Conservation (phyloP, 1,284 basidiomycete species). For the Ceratobasidium sp. region DNA sequence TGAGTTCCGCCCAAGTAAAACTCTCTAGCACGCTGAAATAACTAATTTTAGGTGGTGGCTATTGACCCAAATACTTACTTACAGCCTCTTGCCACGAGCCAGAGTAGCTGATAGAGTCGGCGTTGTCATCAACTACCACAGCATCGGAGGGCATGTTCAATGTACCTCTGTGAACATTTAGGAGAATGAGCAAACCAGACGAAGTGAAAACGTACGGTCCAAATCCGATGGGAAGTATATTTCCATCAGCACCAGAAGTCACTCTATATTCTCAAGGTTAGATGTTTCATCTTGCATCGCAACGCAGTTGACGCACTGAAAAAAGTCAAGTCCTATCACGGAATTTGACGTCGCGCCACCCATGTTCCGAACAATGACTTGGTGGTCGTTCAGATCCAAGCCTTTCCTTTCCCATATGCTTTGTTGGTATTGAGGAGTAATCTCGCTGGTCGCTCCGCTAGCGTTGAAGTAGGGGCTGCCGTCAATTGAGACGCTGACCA, state of each 20-base stretch:
- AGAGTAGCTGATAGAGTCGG: neutral
- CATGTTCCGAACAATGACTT: neutral
- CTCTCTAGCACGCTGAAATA: no score
- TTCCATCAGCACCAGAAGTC: no score
- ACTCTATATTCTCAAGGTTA: neutral
- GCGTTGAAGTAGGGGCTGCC: neutral
- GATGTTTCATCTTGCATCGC: no score
- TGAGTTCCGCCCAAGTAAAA: neutral
- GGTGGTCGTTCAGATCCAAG: neutral
- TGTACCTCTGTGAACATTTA: neutral
- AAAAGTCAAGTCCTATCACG: neutral
- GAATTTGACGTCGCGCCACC: neutral
- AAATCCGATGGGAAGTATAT: neutral
- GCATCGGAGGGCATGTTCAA: neutral
- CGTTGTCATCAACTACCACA: neutral
- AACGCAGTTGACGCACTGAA: neutral
- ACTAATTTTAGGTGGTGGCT: no score
- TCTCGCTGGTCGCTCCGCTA: neutral
- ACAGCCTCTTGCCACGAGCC: neutral
- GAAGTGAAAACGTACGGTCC: slow-evolving; percentile 1
- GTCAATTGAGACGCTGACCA: neutral
- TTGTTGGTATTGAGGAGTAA: neutral
- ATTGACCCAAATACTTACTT: neutral
- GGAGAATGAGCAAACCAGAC: neutral
- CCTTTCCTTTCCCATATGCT: neutral